Percentiles rank a stretch among this genome's conserved stretches.
Evolutionary conservation across 1,139 yeast genomes (phyloP).

Genomic region (Suhomyces ambrosiae): DNA sequence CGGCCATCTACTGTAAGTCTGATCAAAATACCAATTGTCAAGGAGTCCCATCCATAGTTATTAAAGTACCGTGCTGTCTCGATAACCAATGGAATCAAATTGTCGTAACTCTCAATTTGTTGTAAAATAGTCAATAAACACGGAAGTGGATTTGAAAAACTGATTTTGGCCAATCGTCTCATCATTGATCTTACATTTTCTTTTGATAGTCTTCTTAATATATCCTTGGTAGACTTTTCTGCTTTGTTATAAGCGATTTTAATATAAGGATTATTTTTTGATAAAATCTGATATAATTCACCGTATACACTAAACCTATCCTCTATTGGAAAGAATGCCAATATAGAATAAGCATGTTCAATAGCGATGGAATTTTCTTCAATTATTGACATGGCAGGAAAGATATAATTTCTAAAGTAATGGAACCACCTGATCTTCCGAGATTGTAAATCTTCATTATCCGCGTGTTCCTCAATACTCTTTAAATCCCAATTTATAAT

Average conservation of each 20-base stretch:
- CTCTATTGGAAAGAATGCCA: slow-evolving; percentile 59
- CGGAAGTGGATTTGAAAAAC: slow-evolving; percentile 81
- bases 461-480: slow-evolving; percentile 16
- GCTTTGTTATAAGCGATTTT: slow-evolving; percentile 69
- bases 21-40: slow-evolving; percentile 72
- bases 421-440: slow-evolving; percentile 55
- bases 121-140: slow-evolving; percentile 64
- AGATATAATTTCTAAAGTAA: slow-evolving; percentile 63
- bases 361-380: slow-evolving; percentile 64
- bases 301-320: slow-evolving; percentile 81
- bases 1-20: slow-evolving; percentile 70
- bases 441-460: slow-evolving; percentile 13
- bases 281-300: slow-evolving; percentile 63
- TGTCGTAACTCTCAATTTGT: slow-evolving; percentile 91
- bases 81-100: slow-evolving; percentile 75
- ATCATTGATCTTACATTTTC: slow-evolving; percentile 79
- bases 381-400: slow-evolving; percentile 66
- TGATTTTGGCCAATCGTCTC: slow-evolving; percentile 74
- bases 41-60: slow-evolving; percentile 81
- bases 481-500: slow-evolving; percentile 49
- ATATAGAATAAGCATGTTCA: slow-evolving; percentile 59
- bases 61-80: slow-evolving; percentile 81
- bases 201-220: slow-evolving; percentile 82
- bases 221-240: slow-evolving; percentile 80
- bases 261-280: slow-evolving; percentile 58